A percentile compares a stretch with the other conserved stretches of the same genome.
Evolutionary conservation across 2,329 filamentous ascomycete species (phyloP).

Genomic region (Penicillium hordei): DNA sequence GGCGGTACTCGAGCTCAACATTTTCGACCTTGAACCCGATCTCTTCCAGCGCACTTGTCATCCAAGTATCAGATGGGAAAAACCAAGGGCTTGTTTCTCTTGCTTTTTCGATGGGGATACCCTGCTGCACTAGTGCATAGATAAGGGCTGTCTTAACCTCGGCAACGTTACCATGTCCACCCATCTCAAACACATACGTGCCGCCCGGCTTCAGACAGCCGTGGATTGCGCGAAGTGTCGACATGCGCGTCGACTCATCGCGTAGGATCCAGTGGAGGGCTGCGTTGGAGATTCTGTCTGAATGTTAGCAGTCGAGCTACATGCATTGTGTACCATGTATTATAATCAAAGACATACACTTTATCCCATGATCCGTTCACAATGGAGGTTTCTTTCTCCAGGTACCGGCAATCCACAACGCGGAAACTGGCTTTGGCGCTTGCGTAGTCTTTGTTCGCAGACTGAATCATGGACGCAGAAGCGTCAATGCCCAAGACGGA

Average conservation of each 20-base stretch:
- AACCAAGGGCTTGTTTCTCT: constrained; percentile 64
- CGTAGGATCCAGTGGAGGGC: constrained; percentile 68
- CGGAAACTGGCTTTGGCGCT: constrained; percentile 28
- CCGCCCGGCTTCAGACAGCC: constrained; percentile 57
- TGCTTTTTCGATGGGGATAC: constrained; percentile 53
- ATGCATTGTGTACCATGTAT: neutral
- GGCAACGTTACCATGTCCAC: constrained; percentile 66
- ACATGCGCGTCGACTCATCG: constrained; percentile 42
- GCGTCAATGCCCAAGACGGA: constrained; percentile 61
- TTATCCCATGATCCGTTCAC: constrained; percentile 48
- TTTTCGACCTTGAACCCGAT: constrained; percentile 51
- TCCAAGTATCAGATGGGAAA: constrained; percentile 66
- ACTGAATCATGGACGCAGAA: constrained; percentile 59
- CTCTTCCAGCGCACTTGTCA: constrained; percentile 39
- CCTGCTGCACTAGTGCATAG: constrained; percentile 51
- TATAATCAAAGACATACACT: constrained; percentile 40
- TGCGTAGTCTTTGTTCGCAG: constrained; percentile 49
- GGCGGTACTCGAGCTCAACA: constrained; percentile 64
- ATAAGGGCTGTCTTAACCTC: constrained; percentile 63
- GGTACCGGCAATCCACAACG: constrained; percentile 38
- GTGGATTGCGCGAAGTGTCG: constrained; percentile 57
- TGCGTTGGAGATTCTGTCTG: constrained; percentile 57
- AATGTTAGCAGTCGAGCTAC: neutral
- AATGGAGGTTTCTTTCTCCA: constrained; percentile 30
- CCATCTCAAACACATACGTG: constrained; percentile 67